Base-by-base conservation (phyloP, 305 asterid genomes). In the Fraxinus angustifolia region DNA sequence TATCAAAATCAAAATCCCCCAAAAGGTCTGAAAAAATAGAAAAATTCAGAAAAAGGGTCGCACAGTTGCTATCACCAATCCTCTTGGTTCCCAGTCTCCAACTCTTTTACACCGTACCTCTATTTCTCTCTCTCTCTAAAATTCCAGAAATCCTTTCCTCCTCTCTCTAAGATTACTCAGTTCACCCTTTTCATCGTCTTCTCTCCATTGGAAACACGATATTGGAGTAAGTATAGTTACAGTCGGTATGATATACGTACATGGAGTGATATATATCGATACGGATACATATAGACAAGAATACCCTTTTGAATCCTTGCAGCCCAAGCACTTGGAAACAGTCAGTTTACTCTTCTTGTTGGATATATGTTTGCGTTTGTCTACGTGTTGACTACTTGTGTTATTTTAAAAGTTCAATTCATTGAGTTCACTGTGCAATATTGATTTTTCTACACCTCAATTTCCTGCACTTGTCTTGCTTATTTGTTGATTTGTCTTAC, bases 291-390 rank as follows among this genome's bases (percentile, higher is more conserved):
- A 78, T 33, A 17, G 81, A 80, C 84, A 76, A 36, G 78, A 79
- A 84, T 79, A 81, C 87, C 87, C 85, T 60, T 79, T 65, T 56
- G 65, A 79, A 82, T 85, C 4, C 81, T 76, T 76, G 62, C 82
- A 76, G 79, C 83, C 72, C 88, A 78, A 83, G 72, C 81, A 33
- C 75, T 73, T 53, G 56, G 77, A 70, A 83, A 65, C 71, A 73
- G 78, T 81, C 79, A 50, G 80, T 80, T 68, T 40, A 35, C 71
- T 85, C 82, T 65, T 79, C 81, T 42, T 62, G 19, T 79, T 70
- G 8, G 21, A 21, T 10, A 23, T 65, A 65, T 65, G 72, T 65
- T 16, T 71, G n/a, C 5, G 12, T 79, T 23, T 33, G 62, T 34
- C 4, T 42, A 14, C 40, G 72, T 75, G 67, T 62, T 78, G 79